Evolutionary conservation across 2,329 filamentous ascomycete genomes (phyloP), one percentile per base, ranked within the genome.

Genomic region (Mollisia scopiformis): DNA sequence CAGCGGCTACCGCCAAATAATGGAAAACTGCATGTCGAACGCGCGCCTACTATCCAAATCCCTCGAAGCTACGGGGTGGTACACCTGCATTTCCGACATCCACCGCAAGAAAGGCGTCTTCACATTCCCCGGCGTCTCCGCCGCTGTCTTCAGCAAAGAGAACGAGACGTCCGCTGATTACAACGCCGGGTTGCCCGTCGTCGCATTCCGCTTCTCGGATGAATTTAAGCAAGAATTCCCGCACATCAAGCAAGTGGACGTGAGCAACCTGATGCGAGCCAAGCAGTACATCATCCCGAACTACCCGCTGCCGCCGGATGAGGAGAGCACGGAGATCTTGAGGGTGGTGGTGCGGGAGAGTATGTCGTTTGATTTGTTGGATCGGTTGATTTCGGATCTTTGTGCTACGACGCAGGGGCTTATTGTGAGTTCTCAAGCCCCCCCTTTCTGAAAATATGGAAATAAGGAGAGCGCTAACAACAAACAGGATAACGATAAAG

Each of bases 211-310:
- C 13, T 79, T 90, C 62, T 82, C 80, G 13, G 84, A 89, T 64
- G 78, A 82, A 8, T 89, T 89, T 75, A 82, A 82, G 71, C 77
- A 80, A 61, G 75, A 85, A 46, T 89, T 80, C 72, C 83, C 85
- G 0, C 83, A 88, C 66, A 77, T 90, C 62, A 85, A 87, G 74
- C 88, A 90, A 73, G 86, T 84, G 58, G 81, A 80, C 6, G 78
- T 90, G 14, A 86, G 83, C 56, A 84, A 87, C 19, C 74, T 90
- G 41, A 74, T 90, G 58, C 80, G 88, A 14, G 84, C 84, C 4
- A 87, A 87, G 70, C 86, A 89, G 74, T 90, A 89, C 77, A 90
- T 90, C 62, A 86, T 90, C 59, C 88, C 87, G 23, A 90, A 90
- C 76, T 90, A 90, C 71, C 82, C 85, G 1, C 78, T 90, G 5